Evolutionary conservation across 2,329 filamentous ascomycete genomes (phyloP).

Genomic region (Scedosporium aurantiacum): DNA sequence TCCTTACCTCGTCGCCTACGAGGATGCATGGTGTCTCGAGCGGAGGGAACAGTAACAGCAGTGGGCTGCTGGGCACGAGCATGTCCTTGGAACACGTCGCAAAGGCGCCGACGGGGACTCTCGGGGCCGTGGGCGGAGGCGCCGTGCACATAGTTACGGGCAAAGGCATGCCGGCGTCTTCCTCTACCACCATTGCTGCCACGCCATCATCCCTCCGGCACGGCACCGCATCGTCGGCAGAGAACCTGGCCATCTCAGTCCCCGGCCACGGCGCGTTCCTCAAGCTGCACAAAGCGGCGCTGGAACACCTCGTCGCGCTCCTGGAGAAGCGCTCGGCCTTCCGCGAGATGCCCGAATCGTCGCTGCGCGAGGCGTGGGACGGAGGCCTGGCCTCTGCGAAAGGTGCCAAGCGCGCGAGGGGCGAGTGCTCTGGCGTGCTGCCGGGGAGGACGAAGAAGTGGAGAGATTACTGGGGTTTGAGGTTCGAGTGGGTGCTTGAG

Average conservation of each 20-base stretch:
- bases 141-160: slow-evolving; percentile 22
- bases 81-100: slow-evolving; percentile 2
- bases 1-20: slow-evolving; percentile 41
- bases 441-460: slow-evolving; percentile 56
- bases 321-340: slow-evolving; percentile 44
- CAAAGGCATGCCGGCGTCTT: slow-evolving; percentile 29
- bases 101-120: slow-evolving; percentile 8
- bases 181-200: slow-evolving; percentile 10
- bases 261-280: slow-evolving; percentile 58
- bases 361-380: slow-evolving; percentile 60
- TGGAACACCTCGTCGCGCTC: slow-evolving; percentile 49
- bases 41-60: slow-evolving; percentile 33
- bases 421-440: slow-evolving; percentile 42
- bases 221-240: neutral
- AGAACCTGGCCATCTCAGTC: slow-evolving; percentile 45
- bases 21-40: neutral
- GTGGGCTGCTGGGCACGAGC: slow-evolving; percentile 42
- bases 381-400: slow-evolving; percentile 28
- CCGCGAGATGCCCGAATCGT: slow-evolving; percentile 50
- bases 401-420: slow-evolving; percentile 37
- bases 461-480: slow-evolving; percentile 58
- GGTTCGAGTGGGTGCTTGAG: slow-evolving; percentile 60
- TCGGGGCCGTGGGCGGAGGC: slow-evolving; percentile 42
- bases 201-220: slow-evolving; percentile 8
- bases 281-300: slow-evolving; percentile 50